phyloP scores from a whole-genome alignment of 805 yeast species.

The Brettanomyces nanus region DNA sequence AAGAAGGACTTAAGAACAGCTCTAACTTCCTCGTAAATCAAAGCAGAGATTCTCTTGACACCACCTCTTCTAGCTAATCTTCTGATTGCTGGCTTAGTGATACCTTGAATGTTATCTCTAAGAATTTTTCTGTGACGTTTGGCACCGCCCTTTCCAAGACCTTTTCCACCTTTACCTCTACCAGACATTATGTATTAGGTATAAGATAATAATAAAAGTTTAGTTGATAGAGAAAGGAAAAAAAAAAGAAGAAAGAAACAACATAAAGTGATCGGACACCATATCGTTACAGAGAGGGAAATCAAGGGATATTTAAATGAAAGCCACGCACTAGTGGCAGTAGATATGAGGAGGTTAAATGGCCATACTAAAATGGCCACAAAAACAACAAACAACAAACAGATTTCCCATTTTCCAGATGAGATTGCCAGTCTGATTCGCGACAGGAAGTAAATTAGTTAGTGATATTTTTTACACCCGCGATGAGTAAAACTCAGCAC shows the following conservation, averaged over 20 bases:
- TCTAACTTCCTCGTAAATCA: slow-evolving; percentile 98
- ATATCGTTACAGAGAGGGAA: neutral
- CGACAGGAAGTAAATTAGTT: neutral
- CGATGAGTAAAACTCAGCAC: slow-evolving; percentile 1
- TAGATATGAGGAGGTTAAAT: no score
- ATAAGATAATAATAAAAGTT: neutral
- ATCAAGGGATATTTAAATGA: slow-evolving; percentile 2
- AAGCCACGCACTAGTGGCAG: no score
- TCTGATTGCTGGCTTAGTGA: slow-evolving; percentile 99
- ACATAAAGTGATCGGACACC: neutral
- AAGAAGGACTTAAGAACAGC: slow-evolving; percentile 92
- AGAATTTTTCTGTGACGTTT: slow-evolving; percentile 99
- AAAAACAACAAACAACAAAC: no score
- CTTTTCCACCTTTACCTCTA: slow-evolving; percentile 99
- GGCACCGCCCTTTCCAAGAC: slow-evolving; percentile 99
- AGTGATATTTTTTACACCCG: slow-evolving; percentile 1
- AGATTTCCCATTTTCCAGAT: no score
- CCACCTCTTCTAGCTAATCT: slow-evolving; percentile 99
- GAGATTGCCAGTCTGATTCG: no score
- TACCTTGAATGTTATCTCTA: slow-evolving; percentile 99
- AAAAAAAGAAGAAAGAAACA: neutral
- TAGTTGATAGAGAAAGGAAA: neutral
- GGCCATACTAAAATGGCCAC: no score
- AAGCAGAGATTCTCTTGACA: slow-evolving; percentile 99
- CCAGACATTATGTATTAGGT: slow-evolving; percentile 68